Evolutionary conservation across 2,329 filamentous ascomycete species (phyloP).

Genomic region (Pseudogymnoascus sp.): DNA sequence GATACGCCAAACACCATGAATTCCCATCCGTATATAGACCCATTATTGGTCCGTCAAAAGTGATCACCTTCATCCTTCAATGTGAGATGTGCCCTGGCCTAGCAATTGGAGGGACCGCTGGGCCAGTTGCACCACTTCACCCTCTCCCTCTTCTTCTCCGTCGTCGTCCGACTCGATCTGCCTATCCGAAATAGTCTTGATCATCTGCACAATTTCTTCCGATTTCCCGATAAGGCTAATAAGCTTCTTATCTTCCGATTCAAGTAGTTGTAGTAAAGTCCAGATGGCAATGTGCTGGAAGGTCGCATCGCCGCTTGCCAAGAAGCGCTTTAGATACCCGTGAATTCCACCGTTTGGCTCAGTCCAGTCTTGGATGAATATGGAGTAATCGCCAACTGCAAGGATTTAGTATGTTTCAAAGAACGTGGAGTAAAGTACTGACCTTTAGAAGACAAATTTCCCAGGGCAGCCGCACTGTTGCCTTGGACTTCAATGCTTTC

Average conservation of each 20-base stretch:
- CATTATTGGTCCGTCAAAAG: background rate
- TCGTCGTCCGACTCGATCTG: conserved; percentile 82
- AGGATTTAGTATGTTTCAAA: conserved; percentile 20
- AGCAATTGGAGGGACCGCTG: conserved; percentile 83
- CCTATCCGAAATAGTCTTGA: conserved; percentile 82
- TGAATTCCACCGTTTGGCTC: conserved; percentile 91
- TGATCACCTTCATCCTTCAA: conserved; percentile 55
- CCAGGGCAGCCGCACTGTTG: conserved; percentile 91
- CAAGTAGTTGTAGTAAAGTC: conserved; percentile 90
- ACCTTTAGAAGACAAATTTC: conserved; percentile 97
- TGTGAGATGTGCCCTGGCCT: conserved; percentile 64
- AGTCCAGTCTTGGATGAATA: conserved; percentile 90
- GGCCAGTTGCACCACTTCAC: conserved; percentile 84
- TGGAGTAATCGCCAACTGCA: conserved; percentile 92
- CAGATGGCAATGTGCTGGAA: conserved; percentile 99
- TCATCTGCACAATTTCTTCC: conserved; percentile 85
- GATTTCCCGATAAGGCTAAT: conserved; percentile 82
- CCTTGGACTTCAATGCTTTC: conserved; percentile 97
- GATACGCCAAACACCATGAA: conserved; percentile 30
- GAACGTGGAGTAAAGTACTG: conserved; percentile 25
- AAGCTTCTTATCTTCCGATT: conserved; percentile 87
- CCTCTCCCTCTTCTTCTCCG: conserved; percentile 81
- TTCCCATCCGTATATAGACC: conserved; percentile 23
- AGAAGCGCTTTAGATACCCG: conserved; percentile 86
- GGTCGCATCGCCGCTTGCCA: conserved; percentile 88